phyloP scores from a whole-genome alignment of 352 stramenopile genomes.

The Blastocystis sp. region DNA sequence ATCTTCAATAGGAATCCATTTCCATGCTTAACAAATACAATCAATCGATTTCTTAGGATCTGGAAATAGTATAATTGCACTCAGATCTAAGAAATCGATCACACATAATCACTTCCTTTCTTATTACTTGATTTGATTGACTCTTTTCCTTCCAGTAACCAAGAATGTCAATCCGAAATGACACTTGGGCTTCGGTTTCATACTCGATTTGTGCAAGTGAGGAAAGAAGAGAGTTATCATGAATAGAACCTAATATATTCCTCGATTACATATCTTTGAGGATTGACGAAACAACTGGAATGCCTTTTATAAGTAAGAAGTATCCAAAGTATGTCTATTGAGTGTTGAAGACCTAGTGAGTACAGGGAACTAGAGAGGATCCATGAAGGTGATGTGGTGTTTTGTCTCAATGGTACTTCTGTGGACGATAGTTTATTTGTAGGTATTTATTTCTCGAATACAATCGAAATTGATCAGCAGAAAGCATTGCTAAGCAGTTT shows the following conservation, averaged over 20 bases:
- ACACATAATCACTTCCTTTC: no score
- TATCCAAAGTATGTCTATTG: not conserved
- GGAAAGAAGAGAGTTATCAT: not conserved
- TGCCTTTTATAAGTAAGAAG: not conserved
- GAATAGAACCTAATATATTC: conserved; percentile 8
- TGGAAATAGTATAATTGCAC: no score
- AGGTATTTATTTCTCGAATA: conserved; percentile 1
- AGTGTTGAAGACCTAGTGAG: not conserved
- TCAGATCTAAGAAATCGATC: no score
- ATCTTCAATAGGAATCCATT: no score
- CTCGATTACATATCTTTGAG: not conserved
- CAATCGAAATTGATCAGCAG: not conserved
- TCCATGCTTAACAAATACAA: no score
- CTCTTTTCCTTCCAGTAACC: no score
- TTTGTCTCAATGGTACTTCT: conserved; percentile 21
- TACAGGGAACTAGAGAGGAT: conserved; percentile 2
- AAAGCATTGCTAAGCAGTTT: not conserved
- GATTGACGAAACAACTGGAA: not conserved
- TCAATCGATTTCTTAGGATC: no score
- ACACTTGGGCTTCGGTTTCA: conserved; percentile 8
- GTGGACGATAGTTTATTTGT: not conserved
- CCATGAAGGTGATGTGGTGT: not conserved
- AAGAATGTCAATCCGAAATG: not conserved
- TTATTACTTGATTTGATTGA: no score
- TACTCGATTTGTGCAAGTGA: not conserved